phyloP scores from a whole-genome alignment of 148 eudicot species.

The Diospyros lotus region DNA sequence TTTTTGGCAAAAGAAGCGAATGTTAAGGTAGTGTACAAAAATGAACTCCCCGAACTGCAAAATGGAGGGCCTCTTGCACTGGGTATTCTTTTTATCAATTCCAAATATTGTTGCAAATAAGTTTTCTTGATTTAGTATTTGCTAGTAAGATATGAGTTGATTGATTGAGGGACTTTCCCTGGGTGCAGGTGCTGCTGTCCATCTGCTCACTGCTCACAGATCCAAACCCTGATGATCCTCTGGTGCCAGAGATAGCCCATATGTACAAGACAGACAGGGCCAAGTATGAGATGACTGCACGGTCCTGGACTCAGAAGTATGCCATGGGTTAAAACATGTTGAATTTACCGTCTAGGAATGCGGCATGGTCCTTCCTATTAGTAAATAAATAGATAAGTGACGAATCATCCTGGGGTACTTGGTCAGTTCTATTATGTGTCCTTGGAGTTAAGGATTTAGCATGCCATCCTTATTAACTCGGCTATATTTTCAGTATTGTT shows the following conservation, averaged over 20 bases:
- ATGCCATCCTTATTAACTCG: neutral
- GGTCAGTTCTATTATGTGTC: neutral
- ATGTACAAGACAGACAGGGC: slow-evolving; percentile 45
- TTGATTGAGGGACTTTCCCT: neutral
- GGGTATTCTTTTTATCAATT: too few species aligned
- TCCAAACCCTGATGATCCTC: slow-evolving; percentile 49
- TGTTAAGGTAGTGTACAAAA: too few species aligned
- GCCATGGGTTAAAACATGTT: slow-evolving; percentile 28
- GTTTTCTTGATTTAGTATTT: too few species aligned
- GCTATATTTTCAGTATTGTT: slow-evolving; percentile 3
- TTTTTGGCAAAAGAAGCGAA: too few species aligned
- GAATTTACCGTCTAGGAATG: neutral
- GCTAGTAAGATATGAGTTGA: too few species aligned
- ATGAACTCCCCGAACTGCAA: too few species aligned
- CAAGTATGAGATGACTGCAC: slow-evolving; percentile 48
- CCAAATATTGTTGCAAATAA: too few species aligned
- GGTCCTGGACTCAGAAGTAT: slow-evolving; percentile 52
- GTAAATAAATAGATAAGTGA: slow-evolving; percentile 13
- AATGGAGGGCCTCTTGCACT: too few species aligned
- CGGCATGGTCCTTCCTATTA: neutral
- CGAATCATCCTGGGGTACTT: slow-evolving; percentile 4
- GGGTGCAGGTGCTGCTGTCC: slow-evolving; percentile 38
- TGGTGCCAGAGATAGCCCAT: slow-evolving; percentile 51
- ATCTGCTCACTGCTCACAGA: slow-evolving; percentile 45
- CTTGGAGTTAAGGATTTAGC: slow-evolving; percentile 10